Evolutionary conservation across 192 early-diverging fungal species (phyloP), one percentile per base, ranked within the genome.

Genomic region (Cladochytrium replicatum): DNA sequence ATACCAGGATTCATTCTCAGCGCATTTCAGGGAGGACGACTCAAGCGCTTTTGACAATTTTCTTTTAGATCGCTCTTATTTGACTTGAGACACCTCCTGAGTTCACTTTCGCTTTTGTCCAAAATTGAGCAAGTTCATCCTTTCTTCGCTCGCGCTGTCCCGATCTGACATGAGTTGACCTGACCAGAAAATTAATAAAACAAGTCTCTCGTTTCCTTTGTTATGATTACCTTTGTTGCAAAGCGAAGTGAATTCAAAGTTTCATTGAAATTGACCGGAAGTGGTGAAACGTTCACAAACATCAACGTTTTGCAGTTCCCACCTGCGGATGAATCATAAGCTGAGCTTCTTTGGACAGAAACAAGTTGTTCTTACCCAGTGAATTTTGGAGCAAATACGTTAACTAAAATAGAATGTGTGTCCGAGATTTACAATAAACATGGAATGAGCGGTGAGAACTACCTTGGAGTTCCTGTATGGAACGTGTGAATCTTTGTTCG

Each of bases 231-330:
- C 78, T 93, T 94, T 30, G 88, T 90, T 5, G 93, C 93, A 78
- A 97, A 97, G 41, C 91, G 72, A 41, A 97, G 72, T 13, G 89
- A 91, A 59, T 85, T 89, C 29, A 94, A 65, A 9, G 86, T 91
- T 60, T 98, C 94, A 27, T 73, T 67, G 30, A 91, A 74, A 62
- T 81, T 86, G 32, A 66, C 61, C n/a, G 72, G 55, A 39, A 86
- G 60, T n/a, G 94, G 94, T 17, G 80, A 85, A 27, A 98, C 75
- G 46, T 94, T 95, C 11, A 98, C 94, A 83, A 98, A 95, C 94
- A 98, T 98, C 15, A 96, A 74, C 6, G 91, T 95, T 64, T 98
- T 98, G 58, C 84, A 85, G 53, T 95, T 96, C 13, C 95, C 95
- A 31, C 87, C 86, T 55, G 23, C 21, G 2, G 46, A 19, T 15